Base-by-base conservation (phyloP, 2,329 filamentous ascomycete species). In the Xylariaceae sp. region DNA sequence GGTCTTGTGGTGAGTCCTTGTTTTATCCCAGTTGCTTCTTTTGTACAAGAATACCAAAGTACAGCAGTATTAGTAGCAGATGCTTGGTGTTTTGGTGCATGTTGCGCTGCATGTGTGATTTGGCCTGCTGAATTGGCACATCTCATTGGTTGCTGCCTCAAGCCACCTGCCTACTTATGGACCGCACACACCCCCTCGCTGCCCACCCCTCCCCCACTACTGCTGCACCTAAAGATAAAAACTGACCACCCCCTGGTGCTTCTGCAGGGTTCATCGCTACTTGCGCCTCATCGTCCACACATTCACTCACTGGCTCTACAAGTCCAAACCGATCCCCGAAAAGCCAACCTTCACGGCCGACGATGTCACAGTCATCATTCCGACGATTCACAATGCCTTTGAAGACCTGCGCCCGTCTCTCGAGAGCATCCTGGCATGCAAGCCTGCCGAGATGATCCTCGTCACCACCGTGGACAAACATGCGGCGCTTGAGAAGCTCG, bases 291-390 rank as follows among this genome's bases (percentile, higher is more conserved):
- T 94, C 53, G 81, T 94, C 52, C 92, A 96, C 60, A 79, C 86
- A 55, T 68, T 85, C 54, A 88, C 85, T 54, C 89, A 94, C 61
- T 92, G 87, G 85, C 72, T 71, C 9, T 95, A 94, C 68, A 85
- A 81, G 63, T 88, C 89, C 17, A 85, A 88, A 46, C 85, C 85
- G 29, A 83, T 90, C 38, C 84, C 88, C 28, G 77, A 79, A 42
- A 85, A 88, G 47, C 88, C 90, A n/a, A 81, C 73, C 31, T 82
- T 88, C 59, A 87, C 81, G 18, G 76, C 81, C 23, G 68, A 85
- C 52, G 87, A 97, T 75, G 88, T 95, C 55, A 95, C 90, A 5
- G 88, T 96, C 48, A 86, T 97, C 53, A 85, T 96, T 45, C 90
- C 90, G 6, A 94, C 89, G 9, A 88, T 97, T 49, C 87, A 94